These are phyloP conservation scores for Beauveria sp. DNA, from an alignment of 2,329 filamentous ascomycete species.

Conservation along the genomic window DNA sequence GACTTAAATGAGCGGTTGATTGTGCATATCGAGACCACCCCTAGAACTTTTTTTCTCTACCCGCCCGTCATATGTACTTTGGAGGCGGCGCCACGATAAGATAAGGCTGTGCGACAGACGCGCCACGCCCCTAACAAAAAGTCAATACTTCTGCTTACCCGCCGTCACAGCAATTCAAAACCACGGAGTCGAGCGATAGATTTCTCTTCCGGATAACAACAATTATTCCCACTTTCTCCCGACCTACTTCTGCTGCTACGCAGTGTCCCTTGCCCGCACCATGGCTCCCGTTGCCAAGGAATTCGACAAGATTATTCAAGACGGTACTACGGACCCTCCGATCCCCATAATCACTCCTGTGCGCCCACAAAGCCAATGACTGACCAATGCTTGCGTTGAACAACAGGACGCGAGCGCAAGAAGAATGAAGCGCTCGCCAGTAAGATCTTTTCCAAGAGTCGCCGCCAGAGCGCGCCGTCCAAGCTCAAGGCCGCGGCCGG, in stretches of 20 bases:
- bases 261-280: background rate
- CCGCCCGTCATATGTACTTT: background rate
- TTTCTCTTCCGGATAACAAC: background rate
- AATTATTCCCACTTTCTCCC: background rate
- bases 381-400: background rate
- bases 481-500: conserved; percentile 37
- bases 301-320: conserved; percentile 16
- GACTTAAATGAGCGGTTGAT: background rate
- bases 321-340: conserved; percentile 3
- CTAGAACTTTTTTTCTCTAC: conserved; percentile 1
- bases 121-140: conserved; percentile 1
- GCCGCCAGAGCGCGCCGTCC: conserved; percentile 48
- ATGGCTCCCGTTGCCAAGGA: conserved; percentile 14
- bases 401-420: conserved; percentile 57
- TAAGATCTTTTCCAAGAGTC: conserved; percentile 59
- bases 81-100: background rate
- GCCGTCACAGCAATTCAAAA: background rate
- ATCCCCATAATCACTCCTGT: background rate
- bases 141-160: background rate
- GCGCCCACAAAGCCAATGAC: background rate
- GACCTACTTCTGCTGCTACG: background rate
- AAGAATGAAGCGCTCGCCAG: conserved; percentile 65
- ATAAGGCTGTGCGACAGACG: conserved; percentile 9
- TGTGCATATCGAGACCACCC: background rate
- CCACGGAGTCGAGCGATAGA: background rate